A percentile compares a stretch with the other conserved stretches of the same genome.
Conservation (phyloP, 305 asterid species). For the Fraxinus latifolia region DNA sequence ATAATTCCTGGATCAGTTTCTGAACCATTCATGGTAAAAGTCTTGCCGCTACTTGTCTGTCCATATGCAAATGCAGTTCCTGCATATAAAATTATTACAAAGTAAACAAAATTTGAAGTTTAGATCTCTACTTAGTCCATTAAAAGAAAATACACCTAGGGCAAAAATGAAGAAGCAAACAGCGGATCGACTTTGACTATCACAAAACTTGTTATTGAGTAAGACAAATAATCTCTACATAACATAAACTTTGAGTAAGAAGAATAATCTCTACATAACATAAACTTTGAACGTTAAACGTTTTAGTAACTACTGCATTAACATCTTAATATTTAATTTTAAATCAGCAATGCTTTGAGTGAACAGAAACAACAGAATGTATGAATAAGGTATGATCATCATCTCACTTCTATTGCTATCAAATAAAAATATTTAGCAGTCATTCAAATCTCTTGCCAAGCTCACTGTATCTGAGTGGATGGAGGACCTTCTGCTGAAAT, state of each 20-base stretch:
- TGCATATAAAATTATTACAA: slow-evolving; percentile 29
- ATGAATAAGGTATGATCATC: neutral
- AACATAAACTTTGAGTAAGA: neutral
- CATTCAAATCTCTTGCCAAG: neutral
- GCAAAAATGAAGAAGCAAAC: slow-evolving; percentile 10
- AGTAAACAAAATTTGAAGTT: neutral
- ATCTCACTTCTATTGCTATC: neutral
- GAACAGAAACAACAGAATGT: neutral
- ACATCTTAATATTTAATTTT: neutral
- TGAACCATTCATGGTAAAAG: slow-evolving; percentile 93
- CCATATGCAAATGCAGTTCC: slow-evolving; percentile 99
- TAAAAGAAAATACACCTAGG: neutral
- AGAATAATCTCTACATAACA: neutral
- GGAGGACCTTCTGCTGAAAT: neutral
- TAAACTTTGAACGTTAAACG: neutral
- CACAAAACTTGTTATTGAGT: neutral
- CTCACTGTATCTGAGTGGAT: neutral
- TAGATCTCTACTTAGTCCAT: neutral
- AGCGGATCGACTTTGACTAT: neutral
- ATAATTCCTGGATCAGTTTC: slow-evolving; percentile 86
- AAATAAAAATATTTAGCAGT: neutral
- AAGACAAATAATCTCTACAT: neutral
- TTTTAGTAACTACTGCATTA: neutral
- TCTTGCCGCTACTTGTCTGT: slow-evolving; percentile 97
- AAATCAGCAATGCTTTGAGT: neutral